These are phyloP conservation scores for Bocquillonia castaneifolia DNA, from an alignment of 441 rosid species.

Conservation along the genomic window DNA sequence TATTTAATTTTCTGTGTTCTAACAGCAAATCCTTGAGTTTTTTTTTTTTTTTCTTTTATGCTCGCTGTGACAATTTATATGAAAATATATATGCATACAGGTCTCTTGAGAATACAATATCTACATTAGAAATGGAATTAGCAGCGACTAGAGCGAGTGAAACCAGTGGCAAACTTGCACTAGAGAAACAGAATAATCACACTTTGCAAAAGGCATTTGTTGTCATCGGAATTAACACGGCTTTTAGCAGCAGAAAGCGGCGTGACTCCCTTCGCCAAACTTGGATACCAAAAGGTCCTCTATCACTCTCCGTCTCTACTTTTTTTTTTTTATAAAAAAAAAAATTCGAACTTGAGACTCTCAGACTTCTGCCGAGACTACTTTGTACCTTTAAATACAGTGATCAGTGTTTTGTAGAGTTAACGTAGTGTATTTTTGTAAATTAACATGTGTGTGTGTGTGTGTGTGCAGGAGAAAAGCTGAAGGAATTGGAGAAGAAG, in stretches of 20 bases:
- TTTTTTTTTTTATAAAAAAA: too few species aligned
- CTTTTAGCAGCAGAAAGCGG: constrained; percentile 83
- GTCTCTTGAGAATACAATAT: constrained; percentile 63
- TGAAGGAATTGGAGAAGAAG: constrained; percentile 66
- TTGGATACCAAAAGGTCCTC: constrained; percentile 71
- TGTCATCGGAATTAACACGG: constrained; percentile 81
- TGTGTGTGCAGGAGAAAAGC: constrained; percentile 45
- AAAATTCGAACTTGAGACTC: too few species aligned
- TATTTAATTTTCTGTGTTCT: not conserved
- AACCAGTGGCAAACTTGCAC: constrained; percentile 17
- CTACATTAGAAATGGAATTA: constrained; percentile 61
- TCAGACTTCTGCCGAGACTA: too few species aligned
- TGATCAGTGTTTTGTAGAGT: too few species aligned
- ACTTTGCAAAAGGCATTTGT: constrained; percentile 59
- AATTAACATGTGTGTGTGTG: not conserved
- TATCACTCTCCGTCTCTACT: too few species aligned
- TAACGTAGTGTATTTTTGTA: too few species aligned
- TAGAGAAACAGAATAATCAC: constrained; percentile 29
- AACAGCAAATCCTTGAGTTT: not conserved
- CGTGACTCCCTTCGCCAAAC: constrained; percentile 68
- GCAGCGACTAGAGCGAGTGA: constrained; percentile 38
- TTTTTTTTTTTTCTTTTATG: too few species aligned
- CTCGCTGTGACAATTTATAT: not conserved
- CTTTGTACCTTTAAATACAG: too few species aligned
- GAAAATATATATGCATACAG: constrained; percentile 22